A percentile compares a stretch with the other conserved stretches of the same genome.
These are phyloP conservation scores for Ganoderma lucidum DNA, from an alignment of 1,284 basidiomycete genomes.

Conservation along the genomic window DNA sequence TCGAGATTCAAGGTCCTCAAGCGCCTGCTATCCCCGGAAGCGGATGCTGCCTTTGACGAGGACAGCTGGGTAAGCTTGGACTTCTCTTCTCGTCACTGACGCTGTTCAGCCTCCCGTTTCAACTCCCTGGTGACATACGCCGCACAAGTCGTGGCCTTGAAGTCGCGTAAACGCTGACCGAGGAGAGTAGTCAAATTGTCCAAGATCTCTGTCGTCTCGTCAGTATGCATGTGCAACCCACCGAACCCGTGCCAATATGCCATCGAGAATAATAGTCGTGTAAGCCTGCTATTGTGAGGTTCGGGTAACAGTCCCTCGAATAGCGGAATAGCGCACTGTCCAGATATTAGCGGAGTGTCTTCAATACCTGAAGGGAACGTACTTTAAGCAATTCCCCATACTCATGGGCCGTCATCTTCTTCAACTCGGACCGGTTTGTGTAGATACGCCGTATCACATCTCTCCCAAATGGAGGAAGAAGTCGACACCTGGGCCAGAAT, in stretches of 20 bases:
- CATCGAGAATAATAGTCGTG: constrained; percentile 34
- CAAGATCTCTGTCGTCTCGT: constrained; percentile 32
- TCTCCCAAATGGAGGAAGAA: constrained; percentile 7
- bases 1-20: constrained; percentile 27
- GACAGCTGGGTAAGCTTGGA: constrained; percentile 28
- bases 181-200: constrained; percentile 4
- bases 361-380: neutral
- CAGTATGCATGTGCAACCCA: constrained; percentile 43
- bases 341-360: neutral
- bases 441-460: constrained; percentile 5
- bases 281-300: constrained; percentile 29
- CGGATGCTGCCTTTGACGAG: neutral
- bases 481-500: neutral
- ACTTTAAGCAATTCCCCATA: constrained; percentile 38
- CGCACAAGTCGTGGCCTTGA: neutral
- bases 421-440: constrained; percentile 11
- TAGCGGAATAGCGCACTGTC: neutral
- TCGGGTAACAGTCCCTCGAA: neutral
- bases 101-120: neutral
- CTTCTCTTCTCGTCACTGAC: neutral
- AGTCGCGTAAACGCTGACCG: neutral
- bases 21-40: constrained; percentile 6
- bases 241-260: constrained; percentile 41
- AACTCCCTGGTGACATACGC: neutral
- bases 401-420: constrained; percentile 38